phyloP scores from a whole-genome alignment of 305 asterid species.

The Ilex paraguariensis region DNA sequence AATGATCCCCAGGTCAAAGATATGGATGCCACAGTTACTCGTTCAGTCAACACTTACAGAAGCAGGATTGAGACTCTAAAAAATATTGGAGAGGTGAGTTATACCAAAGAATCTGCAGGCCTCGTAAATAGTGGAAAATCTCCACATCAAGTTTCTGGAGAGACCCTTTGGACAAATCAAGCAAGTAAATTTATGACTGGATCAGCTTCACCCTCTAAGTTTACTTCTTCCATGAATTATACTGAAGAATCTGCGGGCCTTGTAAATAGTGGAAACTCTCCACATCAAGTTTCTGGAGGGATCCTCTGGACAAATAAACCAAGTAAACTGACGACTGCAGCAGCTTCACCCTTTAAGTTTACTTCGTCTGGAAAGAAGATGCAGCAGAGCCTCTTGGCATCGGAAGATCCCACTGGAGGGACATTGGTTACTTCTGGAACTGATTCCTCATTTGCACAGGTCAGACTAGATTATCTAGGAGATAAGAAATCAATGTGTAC shows the following conservation, averaged over 20 bases:
- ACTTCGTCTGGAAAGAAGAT: slow-evolving; percentile 33
- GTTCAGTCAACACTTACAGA: slow-evolving; percentile 15
- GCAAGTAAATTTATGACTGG: slow-evolving; percentile 12
- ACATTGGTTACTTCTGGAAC: slow-evolving; percentile 31
- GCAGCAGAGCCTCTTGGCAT: slow-evolving; percentile 25
- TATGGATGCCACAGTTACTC: slow-evolving; percentile 26
- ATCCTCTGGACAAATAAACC: slow-evolving; percentile 20
- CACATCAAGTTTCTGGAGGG: slow-evolving; percentile 21
- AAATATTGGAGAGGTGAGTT: slow-evolving; percentile 21
- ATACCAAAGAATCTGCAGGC: slow-evolving; percentile 30
- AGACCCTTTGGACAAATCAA: slow-evolving; percentile 21
- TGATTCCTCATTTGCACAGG: slow-evolving; percentile 43
- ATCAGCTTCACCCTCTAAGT: slow-evolving; percentile 41
- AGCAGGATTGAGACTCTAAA: slow-evolving; percentile 24
- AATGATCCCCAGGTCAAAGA: slow-evolving; percentile 20
- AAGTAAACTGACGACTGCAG: slow-evolving; percentile 15
- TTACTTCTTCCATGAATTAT: slow-evolving; percentile 20
- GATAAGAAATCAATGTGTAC: slow-evolving; percentile 27
- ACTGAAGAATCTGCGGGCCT: slow-evolving; percentile 32
- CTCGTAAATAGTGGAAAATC: slow-evolving; percentile 23
- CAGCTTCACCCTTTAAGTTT: slow-evolving; percentile 40
- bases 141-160: slow-evolving; percentile 20
- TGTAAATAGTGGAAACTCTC: slow-evolving; percentile 23
- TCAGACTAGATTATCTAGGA: slow-evolving; percentile 24
- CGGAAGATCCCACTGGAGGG: slow-evolving; percentile 33